A percentile compares a stretch with the other conserved stretches of the same genome.
phyloP scores from a whole-genome alignment of 352 stramenopile genomes.

The Pythium vanterpoolii region DNA sequence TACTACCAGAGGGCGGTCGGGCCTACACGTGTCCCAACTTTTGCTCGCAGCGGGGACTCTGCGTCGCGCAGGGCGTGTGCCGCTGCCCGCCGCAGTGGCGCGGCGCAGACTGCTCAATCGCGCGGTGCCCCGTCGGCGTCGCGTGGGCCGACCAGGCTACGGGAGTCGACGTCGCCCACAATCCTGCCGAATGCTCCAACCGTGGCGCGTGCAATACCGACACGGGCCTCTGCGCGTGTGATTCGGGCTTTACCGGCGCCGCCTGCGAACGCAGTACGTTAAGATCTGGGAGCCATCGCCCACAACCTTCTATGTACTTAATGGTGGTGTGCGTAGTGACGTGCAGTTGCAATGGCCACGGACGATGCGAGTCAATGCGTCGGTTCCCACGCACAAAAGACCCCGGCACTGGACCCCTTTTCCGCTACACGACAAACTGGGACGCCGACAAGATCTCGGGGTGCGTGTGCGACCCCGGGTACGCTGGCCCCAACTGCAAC shows the following conservation, averaged over 20 bases:
- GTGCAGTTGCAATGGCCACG: conserved; percentile 73
- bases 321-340: conserved; percentile 49
- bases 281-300: neutral
- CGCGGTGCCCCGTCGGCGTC: conserved; percentile 53
- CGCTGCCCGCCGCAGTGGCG: conserved; percentile 43
- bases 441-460: conserved; percentile 82
- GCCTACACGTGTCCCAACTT: conserved; percentile 65
- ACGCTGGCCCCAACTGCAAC: conserved; percentile 67
- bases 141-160: conserved; percentile 75
- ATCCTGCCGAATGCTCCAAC: conserved; percentile 88
- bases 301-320: neutral
- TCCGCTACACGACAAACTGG: conserved; percentile 71
- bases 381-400: conserved; percentile 58
- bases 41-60: conserved; percentile 68
- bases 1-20: neutral
- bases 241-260: conserved; percentile 68
- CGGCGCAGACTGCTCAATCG: conserved; percentile 63
- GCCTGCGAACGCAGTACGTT: conserved; percentile 57
- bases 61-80: conserved; percentile 50
- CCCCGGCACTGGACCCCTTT: conserved; percentile 41
- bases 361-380: conserved; percentile 78
- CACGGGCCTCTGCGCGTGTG: conserved; percentile 59
- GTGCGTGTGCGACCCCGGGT: conserved; percentile 84
- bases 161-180: conserved; percentile 70
- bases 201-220: conserved; percentile 56